A percentile compares a stretch with the other conserved stretches of the same genome.
These are phyloP conservation scores for Mortierella hygrophila DNA, from an alignment of 192 early-diverging fungal species.

Conservation along the genomic window DNA sequence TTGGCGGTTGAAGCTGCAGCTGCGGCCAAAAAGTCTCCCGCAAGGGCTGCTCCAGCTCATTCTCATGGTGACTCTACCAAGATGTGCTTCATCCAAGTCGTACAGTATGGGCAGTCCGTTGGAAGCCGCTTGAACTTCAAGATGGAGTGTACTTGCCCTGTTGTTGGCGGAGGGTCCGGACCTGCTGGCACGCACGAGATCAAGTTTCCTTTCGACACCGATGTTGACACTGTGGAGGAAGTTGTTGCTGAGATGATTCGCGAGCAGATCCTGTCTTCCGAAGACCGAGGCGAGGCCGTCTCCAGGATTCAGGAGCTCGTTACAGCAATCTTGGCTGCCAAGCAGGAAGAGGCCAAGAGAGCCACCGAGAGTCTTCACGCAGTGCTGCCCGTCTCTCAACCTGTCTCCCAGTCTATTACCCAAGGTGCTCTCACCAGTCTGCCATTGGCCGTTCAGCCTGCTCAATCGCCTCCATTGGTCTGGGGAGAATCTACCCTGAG, in stretches of 20 bases:
- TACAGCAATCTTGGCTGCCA: background rate
- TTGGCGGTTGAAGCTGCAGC: background rate
- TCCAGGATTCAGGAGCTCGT: conserved; percentile 17
- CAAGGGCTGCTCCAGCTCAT: background rate
- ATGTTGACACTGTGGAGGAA: conserved; percentile 74
- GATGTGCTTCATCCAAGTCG: conserved; percentile 11
- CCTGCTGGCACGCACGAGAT: conserved; percentile 58
- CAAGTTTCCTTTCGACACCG: conserved; percentile 71
- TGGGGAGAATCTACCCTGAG: background rate
- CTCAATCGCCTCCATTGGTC: conserved; percentile 6
- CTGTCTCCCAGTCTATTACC: background rate
- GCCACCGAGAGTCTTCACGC: background rate
- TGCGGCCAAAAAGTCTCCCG: background rate
- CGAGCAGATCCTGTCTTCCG: conserved; percentile 17
- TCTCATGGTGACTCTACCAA: background rate
- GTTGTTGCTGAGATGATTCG: conserved; percentile 72
- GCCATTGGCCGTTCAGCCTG: background rate
- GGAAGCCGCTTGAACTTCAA: conserved; percentile 9
- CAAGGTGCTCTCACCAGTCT: background rate
- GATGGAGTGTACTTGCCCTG: conserved; percentile 11
- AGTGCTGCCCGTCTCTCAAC: background rate
- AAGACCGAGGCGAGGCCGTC: conserved; percentile 18
- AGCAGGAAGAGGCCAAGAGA: background rate
- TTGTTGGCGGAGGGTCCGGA: background rate
- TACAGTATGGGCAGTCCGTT: background rate